These are phyloP conservation scores for Leucocoprinus leucothites DNA, from an alignment of 768 basidiomycete genomes.

Conservation along the genomic window DNA sequence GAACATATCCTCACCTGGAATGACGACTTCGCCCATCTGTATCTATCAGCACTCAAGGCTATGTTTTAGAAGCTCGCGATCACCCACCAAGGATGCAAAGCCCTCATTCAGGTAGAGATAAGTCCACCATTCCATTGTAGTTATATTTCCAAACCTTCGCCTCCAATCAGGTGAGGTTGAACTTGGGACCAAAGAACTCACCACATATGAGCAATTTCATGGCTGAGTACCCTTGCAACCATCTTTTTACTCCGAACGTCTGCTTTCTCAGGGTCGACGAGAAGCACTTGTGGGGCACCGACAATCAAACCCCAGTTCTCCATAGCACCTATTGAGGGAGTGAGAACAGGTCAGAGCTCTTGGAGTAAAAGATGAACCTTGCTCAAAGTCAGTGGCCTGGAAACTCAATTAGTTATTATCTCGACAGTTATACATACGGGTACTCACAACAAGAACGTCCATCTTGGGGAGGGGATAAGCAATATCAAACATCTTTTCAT, in stretches of 20 bases:
- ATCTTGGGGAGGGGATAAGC: slow-evolving; percentile 93
- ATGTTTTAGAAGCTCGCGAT: not conserved
- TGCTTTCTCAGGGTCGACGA: slow-evolving; percentile 73
- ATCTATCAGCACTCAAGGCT: slow-evolving; percentile 7
- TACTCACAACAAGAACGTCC: slow-evolving; percentile 79
- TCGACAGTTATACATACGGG: not conserved
- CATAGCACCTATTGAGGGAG: slow-evolving; percentile 59
- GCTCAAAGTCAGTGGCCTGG: slow-evolving; percentile 80
- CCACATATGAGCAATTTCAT: slow-evolving; percentile 89
- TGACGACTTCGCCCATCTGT: slow-evolving; percentile 86
- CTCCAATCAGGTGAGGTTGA: not conserved
- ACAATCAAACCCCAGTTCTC: slow-evolving; percentile 96
- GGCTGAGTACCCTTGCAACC: slow-evolving; percentile 73
- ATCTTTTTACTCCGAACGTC: slow-evolving; percentile 74
- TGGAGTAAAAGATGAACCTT: slow-evolving; percentile 59
- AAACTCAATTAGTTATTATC: not conserved
- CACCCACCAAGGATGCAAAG: slow-evolving; percentile 77
- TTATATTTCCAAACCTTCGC: slow-evolving; percentile 84
- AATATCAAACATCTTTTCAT: slow-evolving; percentile 90
- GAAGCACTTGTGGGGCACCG: slow-evolving; percentile 76
- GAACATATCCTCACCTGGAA: slow-evolving; percentile 66
- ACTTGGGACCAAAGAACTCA: slow-evolving; percentile 23
- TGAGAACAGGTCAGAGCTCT: too few relatives aligned
- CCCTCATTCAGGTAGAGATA: slow-evolving; percentile 83
- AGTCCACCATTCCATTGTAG: slow-evolving; percentile 94